Percentiles rank a stretch among this genome's conserved stretches.
Conservation (phyloP, 2,329 filamentous ascomycete genomes). For the Fusarium armeniacum region DNA sequence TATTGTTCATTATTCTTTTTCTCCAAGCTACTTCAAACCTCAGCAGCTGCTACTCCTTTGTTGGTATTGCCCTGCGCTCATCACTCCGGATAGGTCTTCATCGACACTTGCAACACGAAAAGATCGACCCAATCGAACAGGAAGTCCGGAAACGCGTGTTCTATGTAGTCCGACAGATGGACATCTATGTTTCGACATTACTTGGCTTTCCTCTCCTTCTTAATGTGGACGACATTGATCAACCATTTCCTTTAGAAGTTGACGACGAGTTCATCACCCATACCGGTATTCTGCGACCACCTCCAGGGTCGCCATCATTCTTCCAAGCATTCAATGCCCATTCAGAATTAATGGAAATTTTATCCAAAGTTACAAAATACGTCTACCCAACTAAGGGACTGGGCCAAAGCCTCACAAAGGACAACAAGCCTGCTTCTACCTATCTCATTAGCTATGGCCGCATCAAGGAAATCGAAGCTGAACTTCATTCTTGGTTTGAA, state of each 20-base stretch:
- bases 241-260: constrained; percentile 73
- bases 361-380: constrained; percentile 73
- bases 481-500: constrained; percentile 74
- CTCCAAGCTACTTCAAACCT: constrained; percentile 84
- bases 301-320: constrained; percentile 69
- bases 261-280: constrained; percentile 77
- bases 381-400: constrained; percentile 75
- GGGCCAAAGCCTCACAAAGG: constrained; percentile 61
- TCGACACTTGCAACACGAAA: constrained; percentile 75
- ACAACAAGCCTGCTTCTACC: constrained; percentile 61
- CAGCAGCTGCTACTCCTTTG: constrained; percentile 83
- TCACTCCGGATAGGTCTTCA: constrained; percentile 84
- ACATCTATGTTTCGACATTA: constrained; percentile 77
- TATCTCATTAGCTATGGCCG: constrained; percentile 74
- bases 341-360: constrained; percentile 72
- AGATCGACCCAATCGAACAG: constrained; percentile 72
- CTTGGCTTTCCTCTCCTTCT: constrained; percentile 76
- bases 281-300: constrained; percentile 68
- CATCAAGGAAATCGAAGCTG: constrained; percentile 74
- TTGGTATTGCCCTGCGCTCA: constrained; percentile 82
- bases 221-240: constrained; percentile 75
- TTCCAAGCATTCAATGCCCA: constrained; percentile 77
- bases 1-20: constrained; percentile 85
- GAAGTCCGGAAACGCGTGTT: constrained; percentile 75
- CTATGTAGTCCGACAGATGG: constrained; percentile 77